Evolutionary conservation across 2,329 filamentous ascomycete genomes (phyloP).

Genomic region (Fusarium robinianum): DNA sequence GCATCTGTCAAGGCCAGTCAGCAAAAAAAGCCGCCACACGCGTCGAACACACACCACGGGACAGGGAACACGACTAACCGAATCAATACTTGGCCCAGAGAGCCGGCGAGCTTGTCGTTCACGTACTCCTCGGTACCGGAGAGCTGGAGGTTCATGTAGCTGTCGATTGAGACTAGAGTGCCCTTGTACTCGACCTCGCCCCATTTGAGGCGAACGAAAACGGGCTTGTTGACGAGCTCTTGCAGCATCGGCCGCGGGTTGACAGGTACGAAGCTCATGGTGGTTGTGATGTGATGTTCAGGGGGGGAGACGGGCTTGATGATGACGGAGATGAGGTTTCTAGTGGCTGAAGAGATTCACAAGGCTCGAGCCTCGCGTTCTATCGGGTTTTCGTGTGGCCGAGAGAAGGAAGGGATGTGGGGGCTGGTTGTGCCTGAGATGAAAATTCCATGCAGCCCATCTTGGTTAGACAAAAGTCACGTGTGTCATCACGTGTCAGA

Average conservation of each 20-base stretch:
- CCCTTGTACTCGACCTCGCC: conserved; percentile 97
- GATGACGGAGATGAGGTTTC: conserved; percentile 30
- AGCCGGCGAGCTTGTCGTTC: conserved; percentile 81
- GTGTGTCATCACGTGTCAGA: no score
- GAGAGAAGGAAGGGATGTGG: no score
- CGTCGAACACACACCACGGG: background rate
- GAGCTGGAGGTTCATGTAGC: conserved; percentile 99
- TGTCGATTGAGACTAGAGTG: conserved; percentile 87
- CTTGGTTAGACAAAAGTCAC: no score
- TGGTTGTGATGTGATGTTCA: conserved; percentile 17
- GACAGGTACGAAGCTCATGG: conserved; percentile 75
- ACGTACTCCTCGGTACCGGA: conserved; percentile 91
- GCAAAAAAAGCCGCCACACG: background rate
- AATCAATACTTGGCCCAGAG: conserved; percentile 89
- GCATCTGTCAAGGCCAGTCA: conserved; percentile 59
- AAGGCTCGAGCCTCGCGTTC: no score
- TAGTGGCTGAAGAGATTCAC: conserved; percentile 27
- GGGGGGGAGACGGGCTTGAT: conserved; percentile 22
- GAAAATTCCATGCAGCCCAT: no score
- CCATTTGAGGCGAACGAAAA: conserved; percentile 96
- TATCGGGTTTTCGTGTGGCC: conserved; percentile 23
- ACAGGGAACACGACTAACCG: conserved; percentile 58
- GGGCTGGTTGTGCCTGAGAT: conserved; percentile 31
- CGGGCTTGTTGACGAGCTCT: conserved; percentile 86
- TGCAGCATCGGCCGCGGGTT: conserved; percentile 98